Evolutionary conservation across 768 basidiomycete species (phyloP).

Genomic region (Candolleomyces efflorescens): DNA sequence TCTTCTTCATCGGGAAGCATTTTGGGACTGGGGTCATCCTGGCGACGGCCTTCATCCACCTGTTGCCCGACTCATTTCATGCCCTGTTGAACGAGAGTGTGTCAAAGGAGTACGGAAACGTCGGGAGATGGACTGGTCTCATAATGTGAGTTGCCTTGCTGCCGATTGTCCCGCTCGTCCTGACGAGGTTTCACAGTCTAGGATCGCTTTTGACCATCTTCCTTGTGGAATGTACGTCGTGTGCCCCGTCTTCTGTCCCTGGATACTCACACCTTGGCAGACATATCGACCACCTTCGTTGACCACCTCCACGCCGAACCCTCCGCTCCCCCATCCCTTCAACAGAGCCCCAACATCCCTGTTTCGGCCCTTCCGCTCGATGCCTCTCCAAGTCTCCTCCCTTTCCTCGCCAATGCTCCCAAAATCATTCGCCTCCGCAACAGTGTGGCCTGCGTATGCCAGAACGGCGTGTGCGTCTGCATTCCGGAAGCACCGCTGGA

Average conservation of each 20-base stretch:
- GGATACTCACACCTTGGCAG: constrained; percentile 30
- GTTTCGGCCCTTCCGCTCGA: constrained; percentile 14
- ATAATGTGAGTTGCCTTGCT: constrained; percentile 57
- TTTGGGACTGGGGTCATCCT: constrained; percentile 83
- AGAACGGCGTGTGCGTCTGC: constrained; percentile 3
- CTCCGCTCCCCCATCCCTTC: constrained; percentile 41
- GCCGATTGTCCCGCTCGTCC: background rate
- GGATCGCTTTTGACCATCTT: constrained; percentile 68
- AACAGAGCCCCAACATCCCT: constrained; percentile 14
- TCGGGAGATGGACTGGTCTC: constrained; percentile 60
- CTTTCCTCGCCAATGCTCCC: constrained; percentile 10
- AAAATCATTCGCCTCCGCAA: constrained; percentile 9
- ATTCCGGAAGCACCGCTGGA: background rate
- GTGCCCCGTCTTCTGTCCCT: background rate
- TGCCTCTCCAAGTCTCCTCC: constrained; percentile 1
- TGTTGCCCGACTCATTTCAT: constrained; percentile 38
- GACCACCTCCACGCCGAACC: constrained; percentile 62
- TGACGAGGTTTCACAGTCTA: constrained; percentile 36
- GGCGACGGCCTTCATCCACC: constrained; percentile 78
- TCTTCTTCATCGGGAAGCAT: constrained; percentile 86
- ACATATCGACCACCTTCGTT: constrained; percentile 71
- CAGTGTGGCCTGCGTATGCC: background rate
- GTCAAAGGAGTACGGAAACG: constrained; percentile 37
- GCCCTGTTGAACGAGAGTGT: constrained; percentile 47
- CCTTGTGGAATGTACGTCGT: constrained; percentile 67